These are phyloP conservation scores for Phytophthora hibernalis DNA, from an alignment of 352 stramenopile genomes.

Conservation along the genomic window DNA sequence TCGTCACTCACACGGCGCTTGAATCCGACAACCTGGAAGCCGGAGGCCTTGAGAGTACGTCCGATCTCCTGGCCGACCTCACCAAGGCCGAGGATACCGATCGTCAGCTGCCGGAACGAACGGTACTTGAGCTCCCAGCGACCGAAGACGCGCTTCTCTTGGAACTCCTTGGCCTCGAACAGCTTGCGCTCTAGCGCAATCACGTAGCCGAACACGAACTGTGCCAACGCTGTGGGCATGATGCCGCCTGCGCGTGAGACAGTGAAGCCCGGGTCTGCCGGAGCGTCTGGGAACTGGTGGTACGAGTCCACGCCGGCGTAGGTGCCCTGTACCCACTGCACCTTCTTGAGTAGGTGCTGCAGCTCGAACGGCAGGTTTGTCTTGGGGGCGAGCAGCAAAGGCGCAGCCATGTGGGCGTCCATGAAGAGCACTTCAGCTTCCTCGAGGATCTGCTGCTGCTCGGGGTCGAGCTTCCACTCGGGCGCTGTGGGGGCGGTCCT, in stretches of 20 bases:
- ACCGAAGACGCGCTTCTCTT: constrained; percentile 42
- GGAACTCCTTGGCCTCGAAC: constrained; percentile 43
- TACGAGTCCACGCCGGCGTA: constrained; percentile 64
- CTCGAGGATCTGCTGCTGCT: constrained; percentile 37
- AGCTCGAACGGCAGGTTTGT: constrained; percentile 42
- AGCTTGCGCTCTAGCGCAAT: constrained; percentile 56
- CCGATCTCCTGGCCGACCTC: constrained; percentile 71
- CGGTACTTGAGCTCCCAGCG: constrained; percentile 49
- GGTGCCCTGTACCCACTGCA: constrained; percentile 61
- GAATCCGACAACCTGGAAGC: constrained; percentile 72
- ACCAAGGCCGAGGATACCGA: constrained; percentile 67
- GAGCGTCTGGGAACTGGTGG: constrained; percentile 35
- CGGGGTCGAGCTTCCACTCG: constrained; percentile 31
- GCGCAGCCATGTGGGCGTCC: constrained; percentile 42
- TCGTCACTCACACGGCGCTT: constrained; percentile 56
- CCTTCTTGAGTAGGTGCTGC: constrained; percentile 52
- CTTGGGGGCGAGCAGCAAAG: constrained; percentile 44
- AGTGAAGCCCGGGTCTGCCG: constrained; percentile 38
- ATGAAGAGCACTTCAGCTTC: constrained; percentile 42
- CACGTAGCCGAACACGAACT: constrained; percentile 59
- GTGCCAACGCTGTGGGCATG: constrained; percentile 56
- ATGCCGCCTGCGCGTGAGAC: constrained; percentile 61
- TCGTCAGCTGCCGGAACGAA: constrained; percentile 48
- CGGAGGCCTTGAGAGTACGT: constrained; percentile 51
- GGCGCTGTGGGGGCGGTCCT: constrained; percentile 5